Evolutionary conservation across 1,284 basidiomycete genomes (phyloP).

Genomic region (Jaminaea rosea): DNA sequence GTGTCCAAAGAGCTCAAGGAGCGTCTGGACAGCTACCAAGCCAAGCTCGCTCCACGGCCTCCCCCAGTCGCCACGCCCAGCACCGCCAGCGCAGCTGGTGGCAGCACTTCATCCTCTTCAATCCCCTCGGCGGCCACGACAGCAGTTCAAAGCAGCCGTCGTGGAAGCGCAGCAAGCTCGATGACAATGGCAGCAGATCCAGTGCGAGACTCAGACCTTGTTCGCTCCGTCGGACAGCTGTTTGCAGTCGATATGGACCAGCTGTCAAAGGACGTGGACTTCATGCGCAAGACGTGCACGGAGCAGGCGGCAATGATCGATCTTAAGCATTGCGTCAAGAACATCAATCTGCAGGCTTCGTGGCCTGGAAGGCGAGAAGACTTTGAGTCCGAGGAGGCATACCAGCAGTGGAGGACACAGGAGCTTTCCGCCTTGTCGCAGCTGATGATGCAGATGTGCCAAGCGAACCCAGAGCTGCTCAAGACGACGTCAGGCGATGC

Average conservation of each 20-base stretch:
- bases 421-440: constrained; percentile 78
- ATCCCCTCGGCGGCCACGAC: constrained; percentile 9
- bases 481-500: constrained; percentile 53
- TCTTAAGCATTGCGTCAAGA: constrained; percentile 73
- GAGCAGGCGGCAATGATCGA: constrained; percentile 58
- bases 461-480: constrained; percentile 75
- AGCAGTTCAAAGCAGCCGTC: constrained; percentile 9
- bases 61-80: constrained; percentile 29
- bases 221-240: constrained; percentile 59
- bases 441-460: constrained; percentile 77
- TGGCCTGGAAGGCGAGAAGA: constrained; percentile 81
- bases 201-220: constrained; percentile 18
- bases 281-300: constrained; percentile 61
- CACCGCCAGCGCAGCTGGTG: not conserved
- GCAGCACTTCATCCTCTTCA: constrained; percentile 1
- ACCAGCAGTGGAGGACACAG: constrained; percentile 71
- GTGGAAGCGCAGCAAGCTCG: constrained; percentile 19
- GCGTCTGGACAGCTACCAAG: constrained; percentile 70
- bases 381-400: constrained; percentile 69
- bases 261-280: constrained; percentile 66
- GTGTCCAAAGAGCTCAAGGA: constrained; percentile 66
- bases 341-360: constrained; percentile 70
- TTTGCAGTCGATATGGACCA: constrained; percentile 66
- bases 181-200: constrained; percentile 3
- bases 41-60: constrained; percentile 58